Evolutionary conservation across 129 eudicot species (phyloP).

Genomic region (Silybum marianum): DNA sequence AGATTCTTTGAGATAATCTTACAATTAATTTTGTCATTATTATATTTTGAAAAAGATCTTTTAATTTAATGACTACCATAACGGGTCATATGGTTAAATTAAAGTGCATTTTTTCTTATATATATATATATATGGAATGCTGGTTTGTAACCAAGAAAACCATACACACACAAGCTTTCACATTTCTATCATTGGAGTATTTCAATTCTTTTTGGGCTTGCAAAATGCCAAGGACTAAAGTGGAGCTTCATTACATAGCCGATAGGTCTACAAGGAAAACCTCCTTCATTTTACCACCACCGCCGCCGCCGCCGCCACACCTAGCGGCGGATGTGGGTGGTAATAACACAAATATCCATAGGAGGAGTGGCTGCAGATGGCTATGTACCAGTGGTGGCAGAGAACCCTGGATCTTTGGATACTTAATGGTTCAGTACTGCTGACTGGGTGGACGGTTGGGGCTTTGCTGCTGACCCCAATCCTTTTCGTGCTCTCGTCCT

Average conservation of each 20-base stretch:
- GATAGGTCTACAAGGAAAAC: too few species aligned
- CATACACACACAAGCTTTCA: background rate
- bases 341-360: background rate
- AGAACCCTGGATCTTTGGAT: background rate
- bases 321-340: background rate
- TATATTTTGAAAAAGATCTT: background rate
- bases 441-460: slow-evolving; percentile 3
- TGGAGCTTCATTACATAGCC: background rate
- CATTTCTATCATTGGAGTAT: background rate
- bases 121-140: slow-evolving; percentile 1
- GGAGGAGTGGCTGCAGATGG: background rate
- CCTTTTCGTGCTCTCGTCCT: background rate
- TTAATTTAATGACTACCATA: slow-evolving; percentile 8
- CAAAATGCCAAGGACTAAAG: background rate
- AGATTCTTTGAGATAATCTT: background rate
- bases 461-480: background rate
- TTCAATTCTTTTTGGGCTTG: background rate
- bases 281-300: background rate
- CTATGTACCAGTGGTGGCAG: background rate
- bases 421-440: too few species aligned
- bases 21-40: background rate
- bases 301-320: background rate
- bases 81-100: background rate
- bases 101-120: background rate
- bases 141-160: background rate